Conservation (phyloP, 495 filamentous ascomycete species). For the Penicillium soppii region DNA sequence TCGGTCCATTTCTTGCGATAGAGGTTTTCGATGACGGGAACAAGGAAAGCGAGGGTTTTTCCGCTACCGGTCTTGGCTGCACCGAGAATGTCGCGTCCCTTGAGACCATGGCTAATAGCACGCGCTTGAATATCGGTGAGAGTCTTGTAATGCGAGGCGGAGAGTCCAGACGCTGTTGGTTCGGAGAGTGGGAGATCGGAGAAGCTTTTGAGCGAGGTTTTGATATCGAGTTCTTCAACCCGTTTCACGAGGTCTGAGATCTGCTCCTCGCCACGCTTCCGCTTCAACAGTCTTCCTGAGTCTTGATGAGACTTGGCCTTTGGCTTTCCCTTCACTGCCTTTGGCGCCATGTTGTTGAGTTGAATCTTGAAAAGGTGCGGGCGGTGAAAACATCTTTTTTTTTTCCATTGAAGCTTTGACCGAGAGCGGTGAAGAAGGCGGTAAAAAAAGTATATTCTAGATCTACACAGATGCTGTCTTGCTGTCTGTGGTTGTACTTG, state of each 20-base stretch:
- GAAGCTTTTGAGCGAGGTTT: constrained; percentile 53
- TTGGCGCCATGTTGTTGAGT: constrained; percentile 27
- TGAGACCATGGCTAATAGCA: constrained; percentile 80
- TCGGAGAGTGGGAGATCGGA: constrained; percentile 83
- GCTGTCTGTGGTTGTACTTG: no score
- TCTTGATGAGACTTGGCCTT: constrained; percentile 21
- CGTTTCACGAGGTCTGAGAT: constrained; percentile 43
- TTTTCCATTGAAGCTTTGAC: background rate
- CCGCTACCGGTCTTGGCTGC: constrained; percentile 96
- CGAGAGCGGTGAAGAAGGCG: background rate
- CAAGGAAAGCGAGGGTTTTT: constrained; percentile 91
- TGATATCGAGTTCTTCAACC: constrained; percentile 54
- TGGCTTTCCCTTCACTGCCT: constrained; percentile 17
- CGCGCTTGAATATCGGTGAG: constrained; percentile 90
- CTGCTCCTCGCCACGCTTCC: constrained; percentile 56
- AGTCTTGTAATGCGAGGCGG: constrained; percentile 83
- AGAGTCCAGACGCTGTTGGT: constrained; percentile 75
- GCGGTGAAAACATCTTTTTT: constrained; percentile 25
- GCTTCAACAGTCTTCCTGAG: constrained; percentile 52
- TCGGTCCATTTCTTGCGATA: constrained; percentile 88
- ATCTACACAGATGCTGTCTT: no score
- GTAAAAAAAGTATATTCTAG: background rate
- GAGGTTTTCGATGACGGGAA: constrained; percentile 93
- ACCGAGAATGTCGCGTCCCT: constrained; percentile 86
- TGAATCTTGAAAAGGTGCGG: constrained; percentile 9